A percentile compares a stretch with the other conserved stretches of the same genome.
Conservation (phyloP, 805 yeast species). For the Candida ovalis region DNA sequence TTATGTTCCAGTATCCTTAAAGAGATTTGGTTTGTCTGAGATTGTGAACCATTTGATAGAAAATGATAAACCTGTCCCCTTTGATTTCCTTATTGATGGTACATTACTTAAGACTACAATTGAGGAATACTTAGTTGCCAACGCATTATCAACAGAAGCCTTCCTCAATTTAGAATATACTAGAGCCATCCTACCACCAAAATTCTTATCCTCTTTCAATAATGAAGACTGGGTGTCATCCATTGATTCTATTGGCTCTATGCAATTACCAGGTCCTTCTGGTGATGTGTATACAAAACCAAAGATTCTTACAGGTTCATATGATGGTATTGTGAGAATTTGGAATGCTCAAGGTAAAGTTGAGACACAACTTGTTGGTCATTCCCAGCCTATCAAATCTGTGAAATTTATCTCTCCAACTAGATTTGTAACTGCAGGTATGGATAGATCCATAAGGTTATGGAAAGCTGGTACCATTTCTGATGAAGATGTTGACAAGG, state of each 20-base stretch:
- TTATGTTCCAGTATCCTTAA: conserved; percentile 80
- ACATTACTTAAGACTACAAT: conserved; percentile 72
- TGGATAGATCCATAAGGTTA: conserved; percentile 82
- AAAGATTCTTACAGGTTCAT: conserved; percentile 79
- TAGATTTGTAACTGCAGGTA: conserved; percentile 78
- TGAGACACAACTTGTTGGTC: conserved; percentile 79
- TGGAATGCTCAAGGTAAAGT: conserved; percentile 82
- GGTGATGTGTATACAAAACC: conserved; percentile 37
- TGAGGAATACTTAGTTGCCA: conserved; percentile 68
- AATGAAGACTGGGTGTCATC: conserved; percentile 97
- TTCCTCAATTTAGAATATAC: conserved; percentile 83
- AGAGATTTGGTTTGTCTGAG: conserved; percentile 90
- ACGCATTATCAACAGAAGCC: conserved; percentile 81
- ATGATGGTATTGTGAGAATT: conserved; percentile 90
- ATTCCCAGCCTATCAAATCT: conserved; percentile 78
- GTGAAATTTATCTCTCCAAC: conserved; percentile 77
- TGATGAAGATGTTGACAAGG: conserved; percentile 44
- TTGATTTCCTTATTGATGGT: conserved; percentile 89
- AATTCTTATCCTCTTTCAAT: conserved; percentile 78
- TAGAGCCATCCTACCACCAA: conserved; percentile 91
- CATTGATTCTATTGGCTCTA: conserved; percentile 43
- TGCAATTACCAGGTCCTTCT: conserved; percentile 25
- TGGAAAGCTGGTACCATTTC: conserved; percentile 65
- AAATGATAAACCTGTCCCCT: conserved; percentile 69
- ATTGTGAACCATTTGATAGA: conserved; percentile 85